Evolutionary conservation across 176 grass and related monocot genomes (phyloP).

Genomic region (Oryza australiensis): DNA sequence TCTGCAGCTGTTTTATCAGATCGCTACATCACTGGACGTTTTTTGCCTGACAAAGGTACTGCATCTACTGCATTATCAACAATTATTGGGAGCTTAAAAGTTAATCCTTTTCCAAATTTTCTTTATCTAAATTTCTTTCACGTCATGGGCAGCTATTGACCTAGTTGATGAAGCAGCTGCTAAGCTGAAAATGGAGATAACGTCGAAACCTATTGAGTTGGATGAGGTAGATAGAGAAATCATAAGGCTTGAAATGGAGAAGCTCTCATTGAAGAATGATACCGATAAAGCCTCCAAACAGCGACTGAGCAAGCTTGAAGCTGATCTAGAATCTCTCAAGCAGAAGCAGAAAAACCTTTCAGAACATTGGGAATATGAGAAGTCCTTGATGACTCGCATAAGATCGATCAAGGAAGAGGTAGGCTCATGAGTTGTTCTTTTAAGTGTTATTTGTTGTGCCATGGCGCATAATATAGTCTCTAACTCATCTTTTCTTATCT

Average conservation of each 20-base stretch:
- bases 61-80: constrained; percentile 6
- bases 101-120: not conserved
- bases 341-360: constrained; percentile 78
- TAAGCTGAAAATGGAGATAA: constrained; percentile 98
- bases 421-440: constrained; percentile 34
- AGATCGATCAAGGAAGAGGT: constrained; percentile 94
- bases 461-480: not conserved
- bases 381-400: constrained; percentile 83
- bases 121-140: constrained; percentile 10
- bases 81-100: not conserved
- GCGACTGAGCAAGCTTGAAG: constrained; percentile 77
- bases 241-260: constrained; percentile 95
- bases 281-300: constrained; percentile 90
- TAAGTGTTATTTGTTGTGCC: not conserved
- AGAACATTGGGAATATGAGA: constrained; percentile 89
- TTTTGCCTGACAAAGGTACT: constrained; percentile 96
- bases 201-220: constrained; percentile 89
- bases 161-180: constrained; percentile 95
- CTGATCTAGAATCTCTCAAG: constrained; percentile 82
- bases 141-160: constrained; percentile 78
- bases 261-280: constrained; percentile 91
- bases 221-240: constrained; percentile 94
- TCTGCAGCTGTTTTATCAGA: constrained; percentile 78
- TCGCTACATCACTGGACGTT: constrained; percentile 91
- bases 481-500: constrained; percentile 18